Percentiles rank a stretch among this genome's conserved stretches.
phyloP scores from a whole-genome alignment of 2,329 filamentous ascomycete genomes.

The Pezizomycotina sp. region DNA sequence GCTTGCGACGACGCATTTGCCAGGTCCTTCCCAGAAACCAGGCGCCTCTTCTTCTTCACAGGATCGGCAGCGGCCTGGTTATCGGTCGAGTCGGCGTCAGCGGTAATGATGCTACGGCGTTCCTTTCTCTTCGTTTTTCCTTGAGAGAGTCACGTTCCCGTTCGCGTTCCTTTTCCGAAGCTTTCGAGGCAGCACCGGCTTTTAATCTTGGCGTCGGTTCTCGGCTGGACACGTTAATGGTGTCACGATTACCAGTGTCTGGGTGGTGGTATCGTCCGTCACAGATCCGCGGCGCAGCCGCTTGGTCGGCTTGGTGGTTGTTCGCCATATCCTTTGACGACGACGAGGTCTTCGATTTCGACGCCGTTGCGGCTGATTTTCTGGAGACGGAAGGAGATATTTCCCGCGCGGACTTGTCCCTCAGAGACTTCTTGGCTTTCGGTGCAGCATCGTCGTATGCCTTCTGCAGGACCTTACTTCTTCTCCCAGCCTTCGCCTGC shows the following conservation, averaged over 20 bases:
- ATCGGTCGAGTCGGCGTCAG: constrained; percentile 19
- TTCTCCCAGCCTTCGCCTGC: constrained; percentile 80
- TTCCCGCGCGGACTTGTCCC: constrained; percentile 4
- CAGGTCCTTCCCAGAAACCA: constrained; percentile 24
- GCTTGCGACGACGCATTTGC: constrained; percentile 7
- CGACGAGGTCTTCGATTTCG: constrained; percentile 6
- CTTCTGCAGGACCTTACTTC: constrained; percentile 64
- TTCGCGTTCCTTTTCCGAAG: constrained; percentile 16
- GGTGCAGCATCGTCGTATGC: constrained; percentile 43
- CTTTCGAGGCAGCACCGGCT: constrained; percentile 8
- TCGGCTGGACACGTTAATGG: no score
- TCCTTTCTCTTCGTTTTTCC: constrained; percentile 20
- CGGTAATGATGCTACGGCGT: constrained; percentile 19
- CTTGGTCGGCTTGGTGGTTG: constrained; percentile 14
- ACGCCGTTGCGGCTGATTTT: constrained; percentile 9
- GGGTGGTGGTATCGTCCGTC: constrained; percentile 16
- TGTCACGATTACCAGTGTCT: no score
- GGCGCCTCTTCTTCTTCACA: constrained; percentile 23
- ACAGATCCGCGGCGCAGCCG: constrained; percentile 13
- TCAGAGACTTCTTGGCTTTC: constrained; percentile 10
- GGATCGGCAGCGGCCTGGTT: constrained; percentile 14
- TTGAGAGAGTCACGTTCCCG: constrained; percentile 18
- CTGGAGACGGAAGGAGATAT: constrained; percentile 12
- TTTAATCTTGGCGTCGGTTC: constrained; percentile 13
- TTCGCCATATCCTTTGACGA: constrained; percentile 1